Conservation (phyloP, 768 basidiomycete genomes). For the Suillus tomentosus region DNA sequence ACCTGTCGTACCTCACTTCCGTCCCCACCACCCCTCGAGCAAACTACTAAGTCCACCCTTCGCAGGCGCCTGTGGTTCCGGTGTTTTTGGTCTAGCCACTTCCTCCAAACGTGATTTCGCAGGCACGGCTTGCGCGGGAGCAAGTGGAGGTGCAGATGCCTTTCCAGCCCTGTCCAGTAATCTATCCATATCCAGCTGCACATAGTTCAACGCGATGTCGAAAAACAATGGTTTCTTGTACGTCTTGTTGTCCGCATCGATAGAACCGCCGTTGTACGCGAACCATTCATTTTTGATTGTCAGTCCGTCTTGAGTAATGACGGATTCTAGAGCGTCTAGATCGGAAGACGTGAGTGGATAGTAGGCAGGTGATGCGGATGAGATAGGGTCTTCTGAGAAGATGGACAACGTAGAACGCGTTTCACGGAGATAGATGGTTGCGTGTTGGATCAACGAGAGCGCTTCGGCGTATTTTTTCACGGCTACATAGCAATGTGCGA, state of each 20-base stretch:
- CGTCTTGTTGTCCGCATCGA: slow-evolving; percentile 44
- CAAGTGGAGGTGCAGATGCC: slow-evolving; percentile 29
- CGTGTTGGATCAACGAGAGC: slow-evolving; percentile 69
- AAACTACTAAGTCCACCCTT: slow-evolving; percentile 63
- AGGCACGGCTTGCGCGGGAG: slow-evolving; percentile 26
- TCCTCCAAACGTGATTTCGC: slow-evolving; percentile 62
- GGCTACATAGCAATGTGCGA: slow-evolving; percentile 73
- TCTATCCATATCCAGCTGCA: slow-evolving; percentile 81
- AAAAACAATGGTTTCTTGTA: slow-evolving; percentile 90
- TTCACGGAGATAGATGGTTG: slow-evolving; percentile 74
- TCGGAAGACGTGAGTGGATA: slow-evolving; percentile 52
- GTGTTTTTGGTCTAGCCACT: slow-evolving; percentile 45
- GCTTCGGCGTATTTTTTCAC: slow-evolving; percentile 74
- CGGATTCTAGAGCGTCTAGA: slow-evolving; percentile 54
- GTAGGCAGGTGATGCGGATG: slow-evolving; percentile 44
- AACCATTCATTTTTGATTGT: slow-evolving; percentile 78
- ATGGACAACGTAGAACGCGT: slow-evolving; percentile 54
- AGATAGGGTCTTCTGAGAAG: slow-evolving; percentile 49
- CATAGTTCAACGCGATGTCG: slow-evolving; percentile 92
- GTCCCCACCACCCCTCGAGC: slow-evolving; percentile 79
- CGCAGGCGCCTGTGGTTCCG: slow-evolving; percentile 46
- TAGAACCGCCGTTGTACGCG: slow-evolving; percentile 68
- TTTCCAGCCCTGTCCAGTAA: slow-evolving; percentile 74
- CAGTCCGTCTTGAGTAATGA: slow-evolving; percentile 47
- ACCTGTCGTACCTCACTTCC: not conserved